Evolutionary conservation across 2,329 filamentous ascomycete genomes (phyloP).

Genomic region (Diaporthe nobilis): DNA sequence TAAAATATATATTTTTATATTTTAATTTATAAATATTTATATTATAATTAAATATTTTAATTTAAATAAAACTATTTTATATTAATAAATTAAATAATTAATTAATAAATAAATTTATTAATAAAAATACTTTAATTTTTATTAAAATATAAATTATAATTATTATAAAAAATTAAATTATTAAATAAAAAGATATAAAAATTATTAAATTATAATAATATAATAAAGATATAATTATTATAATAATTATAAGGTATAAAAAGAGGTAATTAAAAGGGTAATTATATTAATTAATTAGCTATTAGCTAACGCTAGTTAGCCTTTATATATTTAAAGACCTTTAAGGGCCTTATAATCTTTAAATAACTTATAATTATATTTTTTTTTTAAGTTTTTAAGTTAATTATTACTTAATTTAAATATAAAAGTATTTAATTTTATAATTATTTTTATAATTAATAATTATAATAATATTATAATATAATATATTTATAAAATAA

Average conservation of each 20-base stretch:
- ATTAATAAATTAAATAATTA: background rate
- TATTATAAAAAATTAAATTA: background rate
- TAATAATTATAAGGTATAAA: too few species aligned
- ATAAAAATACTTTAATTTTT: background rate
- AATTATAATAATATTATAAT: too few species aligned
- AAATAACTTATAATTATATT: too few species aligned
- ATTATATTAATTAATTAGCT: fast-evolving
- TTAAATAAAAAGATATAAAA: background rate
- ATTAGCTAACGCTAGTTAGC: fast-evolving
- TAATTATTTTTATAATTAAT: too few species aligned
- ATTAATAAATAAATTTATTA: background rate
- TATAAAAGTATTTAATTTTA: too few species aligned
- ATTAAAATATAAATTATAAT: background rate
- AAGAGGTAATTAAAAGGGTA: too few species aligned
- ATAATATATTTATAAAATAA: too few species aligned
- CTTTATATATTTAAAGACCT: too few species aligned
- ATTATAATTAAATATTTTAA: background rate
- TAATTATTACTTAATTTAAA: too few species aligned
- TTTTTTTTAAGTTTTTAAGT: too few species aligned
- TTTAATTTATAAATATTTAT: background rate
- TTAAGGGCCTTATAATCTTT: too few species aligned
- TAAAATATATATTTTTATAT: background rate
- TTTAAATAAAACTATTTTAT: background rate
- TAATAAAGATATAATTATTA: too few species aligned
- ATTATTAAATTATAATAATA: background rate